A percentile compares a stretch with the other conserved stretches of the same genome.
phyloP scores from a whole-genome alignment of 225 moss, liverwort and hornwort genomes.

The Polytrichum commune region DNA sequence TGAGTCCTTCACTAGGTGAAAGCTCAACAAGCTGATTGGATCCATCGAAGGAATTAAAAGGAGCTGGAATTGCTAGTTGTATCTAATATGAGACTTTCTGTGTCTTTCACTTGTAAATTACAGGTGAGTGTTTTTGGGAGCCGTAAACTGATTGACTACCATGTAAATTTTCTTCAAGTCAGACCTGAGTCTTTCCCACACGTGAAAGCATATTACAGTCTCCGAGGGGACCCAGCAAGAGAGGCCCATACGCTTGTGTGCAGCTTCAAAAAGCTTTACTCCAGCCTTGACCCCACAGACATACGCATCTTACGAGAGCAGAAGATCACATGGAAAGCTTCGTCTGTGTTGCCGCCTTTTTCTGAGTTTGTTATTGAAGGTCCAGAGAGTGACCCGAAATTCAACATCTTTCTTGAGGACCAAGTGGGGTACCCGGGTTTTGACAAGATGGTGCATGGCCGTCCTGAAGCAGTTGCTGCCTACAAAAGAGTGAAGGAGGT shows the following conservation, averaged over 20 bases:
- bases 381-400: slow-evolving; percentile 18
- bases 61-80: no score
- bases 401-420: slow-evolving; percentile 31
- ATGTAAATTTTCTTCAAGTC: slow-evolving; percentile 30
- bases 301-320: slow-evolving; percentile 25
- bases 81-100: no score
- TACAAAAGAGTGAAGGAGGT: slow-evolving; percentile 24
- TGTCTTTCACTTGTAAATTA: not conserved
- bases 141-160: slow-evolving; percentile 19
- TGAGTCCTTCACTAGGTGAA: no score
- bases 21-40: no score
- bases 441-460: slow-evolving; percentile 19
- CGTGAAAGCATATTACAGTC: slow-evolving; percentile 19
- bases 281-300: slow-evolving; percentile 15
- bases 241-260: slow-evolving; percentile 28
- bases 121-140: slow-evolving; percentile 35
- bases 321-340: slow-evolving; percentile 20
- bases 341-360: not conserved
- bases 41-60: no score
- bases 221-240: slow-evolving; percentile 22
- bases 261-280: slow-evolving; percentile 24
- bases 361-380: slow-evolving; percentile 27
- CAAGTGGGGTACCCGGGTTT: not conserved
- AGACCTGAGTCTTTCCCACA: slow-evolving; percentile 17
- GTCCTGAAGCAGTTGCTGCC: slow-evolving; percentile 22